Evolutionary conservation across 2,329 filamentous ascomycete genomes (phyloP), one percentile per base, ranked within the genome.

Genomic region (Xylariaceae sp.): DNA sequence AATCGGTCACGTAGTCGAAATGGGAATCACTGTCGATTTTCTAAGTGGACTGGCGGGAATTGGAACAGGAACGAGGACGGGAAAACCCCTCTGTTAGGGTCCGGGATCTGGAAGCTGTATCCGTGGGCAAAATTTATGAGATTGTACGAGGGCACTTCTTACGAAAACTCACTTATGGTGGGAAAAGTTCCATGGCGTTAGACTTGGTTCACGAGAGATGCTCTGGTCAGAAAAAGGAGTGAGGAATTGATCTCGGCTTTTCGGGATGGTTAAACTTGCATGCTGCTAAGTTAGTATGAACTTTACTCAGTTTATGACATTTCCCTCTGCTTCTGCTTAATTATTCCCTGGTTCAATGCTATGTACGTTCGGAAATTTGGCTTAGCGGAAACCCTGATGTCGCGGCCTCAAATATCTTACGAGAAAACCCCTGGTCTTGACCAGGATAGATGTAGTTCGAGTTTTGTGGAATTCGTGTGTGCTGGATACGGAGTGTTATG

Each of bases 81-180:
- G n/a, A 26, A 11, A 27, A 47, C 12, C 11, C 19, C 43, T 9
- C 6, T 27, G 29, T 45, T n/a, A 30, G 11, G 44, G 34, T 34
- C 40, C 48, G 53, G 40, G 47, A 50, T 54, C 53, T 34, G 31
- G 40, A 19, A 29, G 47, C 48, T 56, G 53, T 30, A 49, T 60
- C 59, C 51, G 57, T 54, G 54, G 62, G 56, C 57, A 7, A 37
- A 37, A 56, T 56, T 59, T 48, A 60, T 30, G 55, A 58, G 52
- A 53, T 52, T 51, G 53, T 39, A 46, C 42, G 19, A 35, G 31
- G 47, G 43, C 49, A 9, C 26, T 50, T 54, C 34, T 40, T 19
- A 19, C 19, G 19, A 19, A 19, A 19, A 19, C 19, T 27, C 40
- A 12, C 46, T 32, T 5, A 40, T 43, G 43, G 53, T 19, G 48